These are phyloP conservation scores for Priceomyces medius DNA, from an alignment of 805 yeast genomes.

Conservation along the genomic window DNA sequence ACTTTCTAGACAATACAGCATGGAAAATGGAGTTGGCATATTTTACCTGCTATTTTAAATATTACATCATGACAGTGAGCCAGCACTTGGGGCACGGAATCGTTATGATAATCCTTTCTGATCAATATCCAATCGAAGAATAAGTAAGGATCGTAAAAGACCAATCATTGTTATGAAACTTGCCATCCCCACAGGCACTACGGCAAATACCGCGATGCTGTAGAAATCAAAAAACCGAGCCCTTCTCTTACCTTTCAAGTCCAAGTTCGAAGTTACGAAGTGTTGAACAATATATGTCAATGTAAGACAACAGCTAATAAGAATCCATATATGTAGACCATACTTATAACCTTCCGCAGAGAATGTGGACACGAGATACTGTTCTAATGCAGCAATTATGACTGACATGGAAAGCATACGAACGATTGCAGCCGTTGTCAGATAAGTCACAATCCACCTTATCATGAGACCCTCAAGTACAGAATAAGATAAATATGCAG, in stretches of 20 bases:
- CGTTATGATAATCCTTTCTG: conserved; percentile 5
- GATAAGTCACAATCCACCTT: conserved; percentile 90
- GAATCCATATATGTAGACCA: conserved; percentile 85
- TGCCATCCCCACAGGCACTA: conserved; percentile 96
- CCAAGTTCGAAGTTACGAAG: conserved; percentile 78
- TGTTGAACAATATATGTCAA: conserved; percentile 79
- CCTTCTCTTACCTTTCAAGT: conserved; percentile 43
- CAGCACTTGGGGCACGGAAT: not conserved
- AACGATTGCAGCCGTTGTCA: conserved; percentile 82
- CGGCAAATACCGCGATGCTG: conserved; percentile 91
- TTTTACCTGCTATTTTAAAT: not conserved
- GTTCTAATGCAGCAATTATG: conserved; percentile 67
- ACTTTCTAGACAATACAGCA: too few relatives aligned
- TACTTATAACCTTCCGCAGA: conserved; percentile 66
- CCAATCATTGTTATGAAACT: conserved; percentile 91
- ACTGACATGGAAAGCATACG: conserved; percentile 83
- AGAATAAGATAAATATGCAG: conserved; percentile 79
- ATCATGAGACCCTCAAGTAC: conserved; percentile 87
- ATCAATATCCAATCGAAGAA: conserved; percentile 66
- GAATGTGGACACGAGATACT: conserved; percentile 62
- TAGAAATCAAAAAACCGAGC: conserved; percentile 80
- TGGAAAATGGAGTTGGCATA: too few relatives aligned
- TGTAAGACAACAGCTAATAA: conserved; percentile 83
- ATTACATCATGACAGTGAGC: not conserved
- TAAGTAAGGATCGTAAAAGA: conserved; percentile 68